phyloP scores from a whole-genome alignment of 176 grass and related monocot species.

The Neostapfia colusana region DNA sequence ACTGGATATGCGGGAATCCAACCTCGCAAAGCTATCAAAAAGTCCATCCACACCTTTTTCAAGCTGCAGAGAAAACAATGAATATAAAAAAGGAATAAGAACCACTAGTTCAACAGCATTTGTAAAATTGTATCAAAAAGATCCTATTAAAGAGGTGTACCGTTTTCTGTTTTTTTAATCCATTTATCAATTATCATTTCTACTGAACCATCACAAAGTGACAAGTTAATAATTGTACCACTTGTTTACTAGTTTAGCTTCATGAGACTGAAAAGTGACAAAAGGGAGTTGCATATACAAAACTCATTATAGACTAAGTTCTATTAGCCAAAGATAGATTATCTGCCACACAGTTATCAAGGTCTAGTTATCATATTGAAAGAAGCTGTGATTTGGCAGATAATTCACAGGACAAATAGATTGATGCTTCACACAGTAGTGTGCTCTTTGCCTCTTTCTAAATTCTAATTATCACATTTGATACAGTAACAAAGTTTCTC shows the following conservation, averaged over 20 bases:
- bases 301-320: background rate
- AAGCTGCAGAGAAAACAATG: constrained; percentile 59
- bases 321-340: background rate
- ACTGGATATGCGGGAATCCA: constrained; percentile 96
- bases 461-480: background rate
- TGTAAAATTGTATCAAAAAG: constrained; percentile 13
- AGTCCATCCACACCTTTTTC: constrained; percentile 98
- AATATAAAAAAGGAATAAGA: constrained; percentile 13
- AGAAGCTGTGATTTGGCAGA: background rate
- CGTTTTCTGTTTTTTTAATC: background rate
- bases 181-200: background rate
- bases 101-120: constrained; percentile 18
- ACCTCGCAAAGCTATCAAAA: constrained; percentile 93
- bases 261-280: too few relatives aligned
- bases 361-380: background rate
- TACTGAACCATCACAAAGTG: background rate
- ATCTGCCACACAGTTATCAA: background rate
- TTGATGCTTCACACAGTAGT: background rate
- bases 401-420: constrained; percentile 4
- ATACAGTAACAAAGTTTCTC: background rate
- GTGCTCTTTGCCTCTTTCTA: too few relatives aligned
- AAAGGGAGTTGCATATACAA: background rate
- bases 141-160: background rate
- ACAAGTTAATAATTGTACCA: background rate
- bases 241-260: background rate